These are phyloP conservation scores for Comarum palustre DNA, from an alignment of 306 rosid species.

Conservation along the genomic window DNA sequence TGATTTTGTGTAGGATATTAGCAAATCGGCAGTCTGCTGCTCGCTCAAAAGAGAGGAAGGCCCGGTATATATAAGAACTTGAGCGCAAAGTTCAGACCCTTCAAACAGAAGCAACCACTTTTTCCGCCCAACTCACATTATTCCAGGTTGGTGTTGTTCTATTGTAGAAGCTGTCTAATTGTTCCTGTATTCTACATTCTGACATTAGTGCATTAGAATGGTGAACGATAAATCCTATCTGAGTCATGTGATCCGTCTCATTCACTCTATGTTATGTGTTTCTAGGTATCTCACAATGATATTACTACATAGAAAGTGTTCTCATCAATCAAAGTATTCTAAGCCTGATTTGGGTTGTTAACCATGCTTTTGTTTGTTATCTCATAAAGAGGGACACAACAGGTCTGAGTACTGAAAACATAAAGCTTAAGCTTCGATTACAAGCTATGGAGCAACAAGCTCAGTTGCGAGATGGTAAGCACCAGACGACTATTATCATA, in stretches of 20 bases:
- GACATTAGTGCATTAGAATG: not conserved
- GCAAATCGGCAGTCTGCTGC: conserved; percentile 99
- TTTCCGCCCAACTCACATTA: conserved; percentile 92
- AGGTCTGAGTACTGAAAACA: conserved; percentile 78
- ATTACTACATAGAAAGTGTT: not conserved
- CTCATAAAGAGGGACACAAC: conserved; percentile 74
- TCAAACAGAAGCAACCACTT: conserved; percentile 98
- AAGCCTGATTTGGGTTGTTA: not conserved
- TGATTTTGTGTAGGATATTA: conserved; percentile 58
- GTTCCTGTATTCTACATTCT: not conserved
- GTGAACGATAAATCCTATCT: not conserved
- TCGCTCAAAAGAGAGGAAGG: conserved; percentile 97
- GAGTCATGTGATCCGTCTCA: not conserved
- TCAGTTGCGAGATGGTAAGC: conserved; percentile 86
- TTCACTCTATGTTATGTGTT: not conserved
- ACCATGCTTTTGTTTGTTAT: conserved; percentile 13
- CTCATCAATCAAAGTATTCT: not conserved
- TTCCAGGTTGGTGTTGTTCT: conserved; percentile 68
- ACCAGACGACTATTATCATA: conserved; percentile 10
- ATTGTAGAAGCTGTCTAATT: conserved; percentile 8
- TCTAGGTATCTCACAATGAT: not conserved
- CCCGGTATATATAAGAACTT: conserved; percentile 90
- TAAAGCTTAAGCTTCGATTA: conserved; percentile 90
- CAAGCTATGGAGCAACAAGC: conserved; percentile 99
- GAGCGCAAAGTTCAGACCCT: conserved; percentile 99